Percentiles rank a stretch among this genome's conserved stretches.
Evolutionary conservation across 192 early-diverging fungal genomes (phyloP).

Genomic region (Mortierella hygrophila): DNA sequence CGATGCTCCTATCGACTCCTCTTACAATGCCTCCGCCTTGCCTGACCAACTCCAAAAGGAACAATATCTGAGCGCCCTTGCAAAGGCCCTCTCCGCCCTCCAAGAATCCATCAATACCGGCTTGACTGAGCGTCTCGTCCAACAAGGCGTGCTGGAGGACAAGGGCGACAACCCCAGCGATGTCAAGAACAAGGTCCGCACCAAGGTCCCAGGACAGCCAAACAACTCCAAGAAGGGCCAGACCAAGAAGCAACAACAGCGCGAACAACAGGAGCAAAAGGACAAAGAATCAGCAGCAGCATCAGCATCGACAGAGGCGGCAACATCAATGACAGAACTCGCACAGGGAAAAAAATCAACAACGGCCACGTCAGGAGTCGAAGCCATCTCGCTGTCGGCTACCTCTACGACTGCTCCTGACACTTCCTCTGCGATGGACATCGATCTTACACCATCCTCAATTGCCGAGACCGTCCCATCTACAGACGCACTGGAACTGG

Average conservation of each 20-base stretch:
- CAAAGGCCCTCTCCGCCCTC: slow-evolving; percentile 18
- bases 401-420: not conserved
- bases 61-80: slow-evolving; percentile 28
- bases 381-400: not conserved
- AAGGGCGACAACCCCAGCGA: not conserved
- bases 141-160: slow-evolving; percentile 33
- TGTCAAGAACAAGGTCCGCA: slow-evolving; percentile 41
- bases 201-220: slow-evolving; percentile 50
- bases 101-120: slow-evolving; percentile 49
- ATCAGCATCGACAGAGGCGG: not conserved
- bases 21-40: not conserved
- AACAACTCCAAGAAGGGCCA: slow-evolving; percentile 50
- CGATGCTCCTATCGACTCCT: not conserved
- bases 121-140: slow-evolving; percentile 38
- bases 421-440: not conserved
- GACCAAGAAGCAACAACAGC: slow-evolving; percentile 45
- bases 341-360: not conserved
- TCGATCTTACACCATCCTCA: not conserved
- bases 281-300: not conserved
- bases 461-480: not conserved
- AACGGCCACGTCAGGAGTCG: not conserved
- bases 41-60: slow-evolving; percentile 19
- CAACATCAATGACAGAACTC: not conserved
- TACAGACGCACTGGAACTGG: not conserved
- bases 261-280: slow-evolving; percentile 14